These are phyloP conservation scores for Cercis canadensis DNA, from an alignment of 306 rosid species.

Conservation along the genomic window DNA sequence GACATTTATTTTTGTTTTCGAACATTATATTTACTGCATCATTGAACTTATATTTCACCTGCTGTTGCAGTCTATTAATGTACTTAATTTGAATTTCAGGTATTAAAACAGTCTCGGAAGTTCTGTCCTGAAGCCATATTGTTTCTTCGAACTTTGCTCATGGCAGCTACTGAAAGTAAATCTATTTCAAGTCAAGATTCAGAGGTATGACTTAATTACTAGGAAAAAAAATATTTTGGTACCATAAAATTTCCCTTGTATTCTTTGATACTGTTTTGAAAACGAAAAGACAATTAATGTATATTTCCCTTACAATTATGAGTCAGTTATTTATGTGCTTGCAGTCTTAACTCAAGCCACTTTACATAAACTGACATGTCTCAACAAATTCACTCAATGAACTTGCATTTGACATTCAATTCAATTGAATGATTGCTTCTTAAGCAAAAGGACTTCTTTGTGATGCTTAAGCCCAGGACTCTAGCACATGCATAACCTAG, in stretches of 20 bases:
- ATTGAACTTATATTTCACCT: conserved; percentile 4
- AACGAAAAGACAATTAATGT: neutral
- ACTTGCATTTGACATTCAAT: conserved; percentile 5
- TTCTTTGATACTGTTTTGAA: conserved; percentile 9
- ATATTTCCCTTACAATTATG: conserved; percentile 4
- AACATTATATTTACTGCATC: conserved; percentile 10
- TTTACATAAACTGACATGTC: neutral
- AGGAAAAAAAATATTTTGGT: neutral
- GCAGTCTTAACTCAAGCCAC: conserved; percentile 9
- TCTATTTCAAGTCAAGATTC: conserved; percentile 49
- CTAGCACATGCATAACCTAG: neutral
- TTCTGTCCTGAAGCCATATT: conserved; percentile 84
- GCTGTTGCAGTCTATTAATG: conserved; percentile 33
- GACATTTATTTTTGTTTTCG: neutral
- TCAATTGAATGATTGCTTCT: neutral
- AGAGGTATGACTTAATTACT: conserved; percentile 55
- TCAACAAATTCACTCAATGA: conserved; percentile 9
- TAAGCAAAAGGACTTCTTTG: conserved; percentile 3
- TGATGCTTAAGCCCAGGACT: neutral
- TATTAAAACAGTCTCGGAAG: conserved; percentile 73
- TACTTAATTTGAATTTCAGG: conserved; percentile 50
- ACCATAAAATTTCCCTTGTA: neutral
- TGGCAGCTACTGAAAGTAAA: conserved; percentile 60
- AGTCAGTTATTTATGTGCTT: conserved; percentile 20
- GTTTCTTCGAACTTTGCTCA: conserved; percentile 66